A percentile compares a stretch with the other conserved stretches of the same genome.
These are phyloP conservation scores for Citrus glauca DNA, from an alignment of 345 rosid genomes.

Conservation along the genomic window DNA sequence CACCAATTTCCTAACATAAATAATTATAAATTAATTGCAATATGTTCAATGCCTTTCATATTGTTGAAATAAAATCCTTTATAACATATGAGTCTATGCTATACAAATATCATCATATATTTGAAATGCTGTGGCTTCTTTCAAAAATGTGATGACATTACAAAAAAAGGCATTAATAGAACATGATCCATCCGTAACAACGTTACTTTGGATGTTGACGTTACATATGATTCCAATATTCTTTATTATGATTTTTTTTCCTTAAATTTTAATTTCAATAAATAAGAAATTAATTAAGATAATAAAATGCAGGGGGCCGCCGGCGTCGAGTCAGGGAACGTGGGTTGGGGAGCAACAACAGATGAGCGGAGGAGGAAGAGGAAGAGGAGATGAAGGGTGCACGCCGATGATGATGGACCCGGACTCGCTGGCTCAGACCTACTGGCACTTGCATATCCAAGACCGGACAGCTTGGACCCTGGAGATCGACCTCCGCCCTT, in stretches of 20 bases:
- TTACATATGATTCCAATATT: background rate
- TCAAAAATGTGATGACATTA: too few relatives aligned
- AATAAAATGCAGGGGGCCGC: constrained; percentile 45
- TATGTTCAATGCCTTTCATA: too few relatives aligned
- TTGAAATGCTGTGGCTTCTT: too few relatives aligned
- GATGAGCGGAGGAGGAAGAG: constrained; percentile 1
- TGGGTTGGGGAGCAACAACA: constrained; percentile 45
- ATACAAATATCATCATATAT: too few relatives aligned
- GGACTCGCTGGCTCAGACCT: constrained; percentile 80
- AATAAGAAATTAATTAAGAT: background rate
- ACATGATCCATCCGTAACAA: too few relatives aligned
- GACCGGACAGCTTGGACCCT: constrained; percentile 90
- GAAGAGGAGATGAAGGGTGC: constrained; percentile 13
- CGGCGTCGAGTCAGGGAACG: constrained; percentile 32
- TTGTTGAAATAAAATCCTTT: too few relatives aligned
- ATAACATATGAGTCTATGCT: too few relatives aligned
- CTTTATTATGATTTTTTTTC: background rate
- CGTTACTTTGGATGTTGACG: background rate
- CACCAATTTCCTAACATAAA: too few relatives aligned
- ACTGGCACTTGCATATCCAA: constrained; percentile 91
- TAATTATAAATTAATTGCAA: too few relatives aligned
- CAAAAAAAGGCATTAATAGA: too few relatives aligned
- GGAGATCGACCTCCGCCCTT: constrained; percentile 81
- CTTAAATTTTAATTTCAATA: background rate
- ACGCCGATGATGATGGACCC: constrained; percentile 59